phyloP scores from a whole-genome alignment of 2,329 filamentous ascomycete genomes.

The Neofusicoccum sp. region DNA sequence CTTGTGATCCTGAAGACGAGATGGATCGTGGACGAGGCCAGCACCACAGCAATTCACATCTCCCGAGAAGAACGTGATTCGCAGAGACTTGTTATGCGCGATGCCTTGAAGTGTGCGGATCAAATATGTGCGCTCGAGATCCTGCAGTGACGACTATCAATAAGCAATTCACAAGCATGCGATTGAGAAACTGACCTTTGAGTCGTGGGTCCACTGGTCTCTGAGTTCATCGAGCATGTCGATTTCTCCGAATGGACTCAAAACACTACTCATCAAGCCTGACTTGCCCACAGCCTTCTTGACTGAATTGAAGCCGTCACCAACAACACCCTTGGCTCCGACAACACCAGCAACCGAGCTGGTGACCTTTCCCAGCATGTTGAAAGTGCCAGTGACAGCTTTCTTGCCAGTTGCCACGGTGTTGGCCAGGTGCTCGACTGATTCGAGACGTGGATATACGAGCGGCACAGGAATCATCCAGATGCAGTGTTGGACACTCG shows the following conservation, averaged over 20 bases:
- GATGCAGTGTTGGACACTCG: slow-evolving; percentile 93
- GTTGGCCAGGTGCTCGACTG: slow-evolving; percentile 86
- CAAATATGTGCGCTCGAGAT: slow-evolving; percentile 93
- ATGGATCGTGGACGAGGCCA: slow-evolving; percentile 90
- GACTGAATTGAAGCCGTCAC: slow-evolving; percentile 88
- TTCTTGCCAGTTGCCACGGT: slow-evolving; percentile 95
- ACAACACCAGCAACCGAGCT: slow-evolving; percentile 95
- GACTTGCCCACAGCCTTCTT: slow-evolving; percentile 97
- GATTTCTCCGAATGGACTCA: slow-evolving; percentile 95
- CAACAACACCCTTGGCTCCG: slow-evolving; percentile 89
- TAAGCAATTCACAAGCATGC: neutral
- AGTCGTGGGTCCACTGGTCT: slow-evolving; percentile 98
- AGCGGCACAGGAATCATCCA: slow-evolving; percentile 94
- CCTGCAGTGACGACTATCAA: slow-evolving; percentile 48
- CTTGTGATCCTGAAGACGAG: slow-evolving; percentile 90
- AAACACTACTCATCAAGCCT: slow-evolving; percentile 90
- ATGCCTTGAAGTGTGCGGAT: slow-evolving; percentile 96
- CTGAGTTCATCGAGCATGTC: slow-evolving; percentile 92
- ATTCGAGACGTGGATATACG: slow-evolving; percentile 87
- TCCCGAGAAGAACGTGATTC: slow-evolving; percentile 96
- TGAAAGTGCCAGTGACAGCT: slow-evolving; percentile 94
- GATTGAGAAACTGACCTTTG: slow-evolving; percentile 61
- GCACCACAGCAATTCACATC: slow-evolving; percentile 90
- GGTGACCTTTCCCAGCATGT: slow-evolving; percentile 91
- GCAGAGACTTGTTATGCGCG: slow-evolving; percentile 88